phyloP scores from a whole-genome alignment of 371 early-diverging fungal genomes.

The Lichtheimia ornata region DNA sequence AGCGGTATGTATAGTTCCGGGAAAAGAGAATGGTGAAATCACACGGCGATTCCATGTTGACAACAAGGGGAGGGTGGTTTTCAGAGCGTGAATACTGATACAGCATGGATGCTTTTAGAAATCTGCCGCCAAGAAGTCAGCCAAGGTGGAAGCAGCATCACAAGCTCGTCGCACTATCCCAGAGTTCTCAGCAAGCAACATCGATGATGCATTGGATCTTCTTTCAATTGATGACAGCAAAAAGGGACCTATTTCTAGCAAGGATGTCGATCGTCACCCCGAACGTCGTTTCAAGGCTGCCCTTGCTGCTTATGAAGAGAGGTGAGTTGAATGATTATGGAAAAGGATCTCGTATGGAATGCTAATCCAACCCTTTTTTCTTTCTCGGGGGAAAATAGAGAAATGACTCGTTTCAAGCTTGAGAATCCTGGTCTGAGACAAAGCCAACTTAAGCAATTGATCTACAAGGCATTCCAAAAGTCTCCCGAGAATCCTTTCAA shows the following conservation, averaged over 20 bases:
- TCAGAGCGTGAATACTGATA: too few relatives aligned
- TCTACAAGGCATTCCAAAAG: constrained; percentile 81
- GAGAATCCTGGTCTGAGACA: constrained; percentile 78
- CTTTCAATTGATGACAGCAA: constrained; percentile 43
- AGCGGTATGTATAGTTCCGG: too few relatives aligned
- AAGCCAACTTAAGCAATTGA: constrained; percentile 72
- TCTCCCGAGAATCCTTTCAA: constrained; percentile 88
- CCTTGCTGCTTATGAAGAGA: constrained; percentile 70
- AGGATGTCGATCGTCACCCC: constrained; percentile 79
- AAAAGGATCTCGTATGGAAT: not conserved
- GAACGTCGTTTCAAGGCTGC: constrained; percentile 87
- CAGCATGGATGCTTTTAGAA: constrained; percentile 28
- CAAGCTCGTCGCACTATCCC: constrained; percentile 56
- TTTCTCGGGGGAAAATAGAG: constrained; percentile 13
- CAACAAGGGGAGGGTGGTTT: too few relatives aligned
- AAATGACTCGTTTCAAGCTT: constrained; percentile 57
- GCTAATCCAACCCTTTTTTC: not conserved
- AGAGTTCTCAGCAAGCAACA: constrained; percentile 70
- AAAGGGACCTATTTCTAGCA: constrained; percentile 39
- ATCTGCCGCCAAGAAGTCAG: constrained; percentile 56
- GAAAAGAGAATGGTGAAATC: too few relatives aligned
- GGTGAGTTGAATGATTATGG: constrained; percentile 16
- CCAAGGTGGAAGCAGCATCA: constrained; percentile 46
- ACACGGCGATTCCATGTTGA: too few relatives aligned
- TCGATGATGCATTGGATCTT: constrained; percentile 82